Evolutionary conservation across 495 filamentous ascomycete genomes (phyloP).

Genomic region (Haplographium delicatum): DNA sequence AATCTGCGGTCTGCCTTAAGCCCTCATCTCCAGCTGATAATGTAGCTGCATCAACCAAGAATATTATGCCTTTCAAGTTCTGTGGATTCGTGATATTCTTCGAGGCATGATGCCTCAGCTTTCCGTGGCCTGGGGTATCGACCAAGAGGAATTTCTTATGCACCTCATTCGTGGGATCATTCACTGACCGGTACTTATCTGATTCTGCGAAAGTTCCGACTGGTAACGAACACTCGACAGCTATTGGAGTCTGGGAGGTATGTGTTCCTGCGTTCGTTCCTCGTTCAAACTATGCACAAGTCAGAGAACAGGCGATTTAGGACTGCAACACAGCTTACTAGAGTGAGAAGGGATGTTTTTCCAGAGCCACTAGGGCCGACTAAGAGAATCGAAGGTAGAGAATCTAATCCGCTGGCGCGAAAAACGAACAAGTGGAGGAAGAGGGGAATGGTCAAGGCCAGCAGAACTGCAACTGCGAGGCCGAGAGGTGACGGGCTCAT

Average conservation of each 20-base stretch:
- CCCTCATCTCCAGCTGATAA: slow-evolving; percentile 47
- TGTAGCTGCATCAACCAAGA: slow-evolving; percentile 78
- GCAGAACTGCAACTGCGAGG: slow-evolving; percentile 58
- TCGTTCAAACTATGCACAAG: slow-evolving; percentile 30
- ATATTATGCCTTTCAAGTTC: slow-evolving; percentile 72
- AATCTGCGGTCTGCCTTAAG: slow-evolving; percentile 61
- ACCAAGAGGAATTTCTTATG: slow-evolving; percentile 67
- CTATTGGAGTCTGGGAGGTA: slow-evolving; percentile 71
- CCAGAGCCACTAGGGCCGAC: slow-evolving; percentile 79
- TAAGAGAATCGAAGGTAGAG: slow-evolving; percentile 77
- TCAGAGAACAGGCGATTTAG: slow-evolving; percentile 14
- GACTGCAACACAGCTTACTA: slow-evolving; percentile 51
- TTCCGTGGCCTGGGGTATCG: slow-evolving; percentile 94
- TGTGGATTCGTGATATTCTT: slow-evolving; percentile 40
- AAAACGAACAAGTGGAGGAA: slow-evolving; percentile 75
- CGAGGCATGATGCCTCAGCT: slow-evolving; percentile 65
- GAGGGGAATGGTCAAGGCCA: slow-evolving; percentile 69
- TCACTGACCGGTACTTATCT: slow-evolving; percentile 62
- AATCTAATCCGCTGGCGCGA: slow-evolving; percentile 54
- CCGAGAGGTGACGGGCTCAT: slow-evolving; percentile 48
- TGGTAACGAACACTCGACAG: slow-evolving; percentile 68
- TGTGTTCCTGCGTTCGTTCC: slow-evolving; percentile 55
- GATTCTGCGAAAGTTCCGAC: slow-evolving; percentile 55
- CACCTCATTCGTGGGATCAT: slow-evolving; percentile 62
- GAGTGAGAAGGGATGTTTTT: slow-evolving; percentile 83